Conservation (phyloP, 1,284 basidiomycete species). For the Thelephora terrestris region DNA sequence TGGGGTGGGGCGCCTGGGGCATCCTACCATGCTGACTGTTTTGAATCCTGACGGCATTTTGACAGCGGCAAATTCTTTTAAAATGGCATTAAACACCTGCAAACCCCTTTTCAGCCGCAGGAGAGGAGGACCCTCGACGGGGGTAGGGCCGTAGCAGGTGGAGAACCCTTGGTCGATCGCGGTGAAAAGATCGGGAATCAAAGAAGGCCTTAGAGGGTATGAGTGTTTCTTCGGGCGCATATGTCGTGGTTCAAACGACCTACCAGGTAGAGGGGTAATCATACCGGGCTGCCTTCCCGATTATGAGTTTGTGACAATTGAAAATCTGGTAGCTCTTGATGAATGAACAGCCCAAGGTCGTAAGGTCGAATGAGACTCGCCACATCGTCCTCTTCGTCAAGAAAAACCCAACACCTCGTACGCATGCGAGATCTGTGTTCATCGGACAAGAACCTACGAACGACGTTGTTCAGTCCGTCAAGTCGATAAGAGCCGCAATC, state of each 20-base stretch:
- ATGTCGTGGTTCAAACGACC: conserved; percentile 5
- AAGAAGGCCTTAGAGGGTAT: conserved; percentile 40
- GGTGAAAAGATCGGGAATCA: conserved; percentile 47
- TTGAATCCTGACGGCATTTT: conserved; percentile 60
- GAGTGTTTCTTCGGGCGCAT: background rate
- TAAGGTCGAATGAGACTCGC: conserved; percentile 27
- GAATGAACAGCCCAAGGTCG: conserved; percentile 5
- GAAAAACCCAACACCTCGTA: conserved; percentile 45
- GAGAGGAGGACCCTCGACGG: conserved; percentile 32
- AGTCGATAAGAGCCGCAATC: background rate
- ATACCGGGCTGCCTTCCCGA: conserved; percentile 58
- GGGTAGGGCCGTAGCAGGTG: conserved; percentile 32
- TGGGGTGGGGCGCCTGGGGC: background rate
- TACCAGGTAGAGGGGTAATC: conserved; percentile 67
- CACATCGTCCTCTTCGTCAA: conserved; percentile 66
- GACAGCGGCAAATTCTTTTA: conserved; percentile 58
- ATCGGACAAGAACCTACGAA: conserved; percentile 49
- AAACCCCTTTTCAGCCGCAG: conserved; percentile 53
- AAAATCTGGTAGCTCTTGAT: conserved; percentile 43
- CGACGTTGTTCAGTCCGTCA: conserved; percentile 3
- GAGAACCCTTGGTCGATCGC: conserved; percentile 43
- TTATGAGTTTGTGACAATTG: conserved; percentile 58
- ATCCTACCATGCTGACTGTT: conserved; percentile 47
- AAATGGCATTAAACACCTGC: conserved; percentile 47
- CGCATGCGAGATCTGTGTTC: conserved; percentile 54